These are phyloP conservation scores for Populus simonii DNA, from an alignment of 345 rosid species.

Conservation along the genomic window DNA sequence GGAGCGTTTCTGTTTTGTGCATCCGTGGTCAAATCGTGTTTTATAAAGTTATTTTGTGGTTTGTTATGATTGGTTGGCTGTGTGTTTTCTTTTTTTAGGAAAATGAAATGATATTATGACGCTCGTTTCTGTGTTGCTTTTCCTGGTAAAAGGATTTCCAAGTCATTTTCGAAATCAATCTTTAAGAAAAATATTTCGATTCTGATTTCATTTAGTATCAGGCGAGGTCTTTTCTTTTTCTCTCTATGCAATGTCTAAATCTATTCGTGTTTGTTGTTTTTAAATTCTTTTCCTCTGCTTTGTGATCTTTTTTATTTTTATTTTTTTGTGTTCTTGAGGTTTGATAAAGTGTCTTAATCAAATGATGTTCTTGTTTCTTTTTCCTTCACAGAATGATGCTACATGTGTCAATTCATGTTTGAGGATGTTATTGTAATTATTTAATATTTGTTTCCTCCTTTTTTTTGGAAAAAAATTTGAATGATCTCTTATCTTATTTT, in stretches of 20 bases:
- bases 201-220: background rate
- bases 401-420: background rate
- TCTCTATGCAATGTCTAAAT: constrained; percentile 27
- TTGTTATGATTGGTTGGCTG: background rate
- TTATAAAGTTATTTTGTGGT: constrained; percentile 11
- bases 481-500: background rate
- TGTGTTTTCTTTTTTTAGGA: constrained; percentile 2
- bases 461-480: background rate
- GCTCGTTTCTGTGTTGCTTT: constrained; percentile 21
- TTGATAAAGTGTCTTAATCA: constrained; percentile 43
- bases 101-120: constrained; percentile 4
- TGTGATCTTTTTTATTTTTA: background rate
- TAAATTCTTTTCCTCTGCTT: background rate
- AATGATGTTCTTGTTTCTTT: background rate
- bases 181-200: background rate
- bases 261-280: background rate
- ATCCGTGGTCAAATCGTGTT: constrained; percentile 33
- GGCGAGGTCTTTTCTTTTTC: background rate
- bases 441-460: background rate
- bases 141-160: constrained; percentile 33
- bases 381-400: background rate
- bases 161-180: constrained; percentile 35
- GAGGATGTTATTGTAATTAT: background rate
- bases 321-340: constrained; percentile 17
- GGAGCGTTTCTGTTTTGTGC: background rate